These are phyloP conservation scores for Alternaria ventricosa DNA, from an alignment of 2,329 filamentous ascomycete genomes.

Conservation along the genomic window DNA sequence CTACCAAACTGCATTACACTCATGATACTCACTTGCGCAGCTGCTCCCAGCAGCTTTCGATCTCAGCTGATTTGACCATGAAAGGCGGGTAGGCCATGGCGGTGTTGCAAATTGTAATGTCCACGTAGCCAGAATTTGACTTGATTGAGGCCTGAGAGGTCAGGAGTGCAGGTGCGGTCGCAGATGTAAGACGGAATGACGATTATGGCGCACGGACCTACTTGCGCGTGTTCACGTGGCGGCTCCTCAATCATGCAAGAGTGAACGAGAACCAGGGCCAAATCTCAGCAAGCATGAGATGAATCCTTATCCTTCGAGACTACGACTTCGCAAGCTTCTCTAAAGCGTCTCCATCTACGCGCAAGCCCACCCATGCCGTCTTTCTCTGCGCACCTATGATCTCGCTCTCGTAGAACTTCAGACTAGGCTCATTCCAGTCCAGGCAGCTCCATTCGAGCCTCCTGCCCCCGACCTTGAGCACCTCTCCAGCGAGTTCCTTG, in stretches of 20 bases:
- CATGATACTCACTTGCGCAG: not conserved
- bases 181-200: not conserved
- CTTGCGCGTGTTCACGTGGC: not conserved
- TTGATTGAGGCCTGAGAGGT: not conserved
- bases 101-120: not conserved
- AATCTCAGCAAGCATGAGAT: not conserved
- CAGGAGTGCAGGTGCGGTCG: not conserved
- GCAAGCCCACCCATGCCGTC: slow-evolving; percentile 77
- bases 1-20: no score
- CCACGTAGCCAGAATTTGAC: not conserved
- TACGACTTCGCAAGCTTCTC: slow-evolving; percentile 58
- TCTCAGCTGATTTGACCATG: not conserved
- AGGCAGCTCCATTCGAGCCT: slow-evolving; percentile 90
- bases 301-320: not conserved
- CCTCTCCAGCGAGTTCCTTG: slow-evolving; percentile 78
- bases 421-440: slow-evolving; percentile 91
- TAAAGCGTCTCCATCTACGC: slow-evolving; percentile 72
- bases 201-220: not conserved
- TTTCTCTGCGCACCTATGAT: slow-evolving; percentile 67
- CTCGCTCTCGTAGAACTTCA: slow-evolving; percentile 74
- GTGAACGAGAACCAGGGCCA: not conserved
- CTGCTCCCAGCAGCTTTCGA: not conserved
- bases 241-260: not conserved
- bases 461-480: slow-evolving; percentile 72
- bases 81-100: not conserved